These are phyloP conservation scores for Magnolia kwangsiensis DNA, from an alignment of 164 flowering plant species.

Conservation along the genomic window DNA sequence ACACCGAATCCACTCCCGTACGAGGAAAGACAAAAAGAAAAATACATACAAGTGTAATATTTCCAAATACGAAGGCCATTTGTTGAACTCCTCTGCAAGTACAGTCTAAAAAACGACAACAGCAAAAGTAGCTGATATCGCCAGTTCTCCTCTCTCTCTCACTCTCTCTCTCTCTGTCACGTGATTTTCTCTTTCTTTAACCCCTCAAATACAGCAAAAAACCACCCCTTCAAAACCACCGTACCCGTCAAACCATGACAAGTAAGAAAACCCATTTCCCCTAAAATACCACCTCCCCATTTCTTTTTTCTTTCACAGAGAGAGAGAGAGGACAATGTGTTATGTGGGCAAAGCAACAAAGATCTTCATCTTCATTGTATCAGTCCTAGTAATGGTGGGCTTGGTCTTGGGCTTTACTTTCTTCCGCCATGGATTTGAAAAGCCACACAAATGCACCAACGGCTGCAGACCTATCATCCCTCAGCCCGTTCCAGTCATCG, in stretches of 20 bases:
- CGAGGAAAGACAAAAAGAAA: no score
- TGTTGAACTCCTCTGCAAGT: not conserved
- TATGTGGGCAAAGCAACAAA: slow-evolving; percentile 92
- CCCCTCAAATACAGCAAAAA: not conserved
- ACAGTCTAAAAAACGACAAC: not conserved
- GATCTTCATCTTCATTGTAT: slow-evolving; percentile 83
- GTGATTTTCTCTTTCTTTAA: not conserved
- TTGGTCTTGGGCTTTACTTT: slow-evolving; percentile 58
- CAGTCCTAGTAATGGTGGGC: slow-evolving; percentile 50
- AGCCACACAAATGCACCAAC: slow-evolving; percentile 44
- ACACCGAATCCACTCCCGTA: no score
- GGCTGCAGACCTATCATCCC: slow-evolving; percentile 25
- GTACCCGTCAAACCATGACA: not conserved
- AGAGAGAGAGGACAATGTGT: slow-evolving; percentile 38
- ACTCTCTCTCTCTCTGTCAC: not conserved
- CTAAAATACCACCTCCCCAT: not conserved
- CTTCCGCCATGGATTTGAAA: slow-evolving; percentile 33
- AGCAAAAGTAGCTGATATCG: not conserved
- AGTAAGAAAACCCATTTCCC: not conserved
- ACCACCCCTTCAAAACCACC: not conserved
- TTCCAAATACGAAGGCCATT: not conserved
- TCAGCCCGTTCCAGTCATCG: slow-evolving; percentile 18
- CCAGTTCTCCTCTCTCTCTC: not conserved
- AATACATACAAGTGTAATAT: not conserved
- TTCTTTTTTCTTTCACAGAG: not conserved